A percentile compares a stretch with the other conserved stretches of the same genome.
These are phyloP conservation scores for Pseudotulostoma volvatum DNA, from an alignment of 495 filamentous ascomycete genomes.

Conservation along the genomic window DNA sequence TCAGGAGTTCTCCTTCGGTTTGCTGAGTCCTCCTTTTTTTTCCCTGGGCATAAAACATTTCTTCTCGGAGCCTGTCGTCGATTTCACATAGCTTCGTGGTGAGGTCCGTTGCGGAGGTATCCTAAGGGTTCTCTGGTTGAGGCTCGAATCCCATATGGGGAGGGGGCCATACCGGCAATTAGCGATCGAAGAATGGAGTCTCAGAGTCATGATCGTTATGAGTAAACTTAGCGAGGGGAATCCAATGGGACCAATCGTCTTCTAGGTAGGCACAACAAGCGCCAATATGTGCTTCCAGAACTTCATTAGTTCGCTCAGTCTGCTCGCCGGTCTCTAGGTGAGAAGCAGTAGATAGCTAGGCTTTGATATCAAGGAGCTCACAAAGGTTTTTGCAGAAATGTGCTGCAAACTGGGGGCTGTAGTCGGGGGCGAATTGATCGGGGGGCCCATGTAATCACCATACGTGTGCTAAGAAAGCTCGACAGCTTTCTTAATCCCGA, in stretches of 20 bases:
- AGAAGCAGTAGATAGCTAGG: slow-evolving; percentile 9
- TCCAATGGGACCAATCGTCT: slow-evolving; percentile 10
- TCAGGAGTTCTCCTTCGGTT: neutral
- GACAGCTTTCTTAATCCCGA: slow-evolving; percentile 2
- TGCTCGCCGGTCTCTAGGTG: slow-evolving; percentile 9
- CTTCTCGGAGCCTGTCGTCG: neutral
- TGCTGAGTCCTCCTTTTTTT: neutral
- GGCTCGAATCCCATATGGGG: slow-evolving; percentile 5
- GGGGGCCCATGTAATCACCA: slow-evolving; percentile 5
- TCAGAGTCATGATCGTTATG: slow-evolving; percentile 2
- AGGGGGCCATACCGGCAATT: slow-evolving; percentile 8
- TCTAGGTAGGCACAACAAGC: slow-evolving; percentile 1
- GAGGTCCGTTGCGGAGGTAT: neutral
- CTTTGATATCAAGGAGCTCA: slow-evolving; percentile 4
- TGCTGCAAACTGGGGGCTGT: slow-evolving; percentile 8
- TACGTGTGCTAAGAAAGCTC: slow-evolving; percentile 4
- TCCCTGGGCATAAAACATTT: slow-evolving; percentile 1
- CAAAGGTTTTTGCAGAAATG: slow-evolving; percentile 9
- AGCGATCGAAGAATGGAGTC: slow-evolving; percentile 6
- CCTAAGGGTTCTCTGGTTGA: neutral
- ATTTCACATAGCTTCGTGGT: neutral
- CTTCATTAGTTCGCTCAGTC: slow-evolving; percentile 9
- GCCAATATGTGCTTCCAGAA: slow-evolving; percentile 5
- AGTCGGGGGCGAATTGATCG: slow-evolving; percentile 7
- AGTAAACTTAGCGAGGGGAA: slow-evolving; percentile 6